Conservation (phyloP, 2,329 filamentous ascomycete species). For the Trichoderma citrinoviride region DNA sequence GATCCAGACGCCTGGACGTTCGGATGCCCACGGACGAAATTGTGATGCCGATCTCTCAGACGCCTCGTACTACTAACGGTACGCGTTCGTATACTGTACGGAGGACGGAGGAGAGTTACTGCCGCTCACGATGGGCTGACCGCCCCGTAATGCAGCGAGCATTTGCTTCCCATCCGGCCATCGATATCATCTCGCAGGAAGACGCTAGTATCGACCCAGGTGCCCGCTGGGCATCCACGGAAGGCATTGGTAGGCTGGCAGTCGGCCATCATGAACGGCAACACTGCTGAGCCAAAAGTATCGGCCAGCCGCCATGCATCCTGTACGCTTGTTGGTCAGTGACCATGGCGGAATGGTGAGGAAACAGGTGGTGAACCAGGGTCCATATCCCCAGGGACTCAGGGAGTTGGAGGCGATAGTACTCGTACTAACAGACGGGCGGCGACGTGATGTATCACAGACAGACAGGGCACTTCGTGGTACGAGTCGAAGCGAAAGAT, state of each 20-base stretch:
- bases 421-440: background rate
- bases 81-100: no score
- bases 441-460: background rate
- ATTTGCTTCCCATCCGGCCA: background rate
- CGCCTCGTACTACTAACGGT: background rate
- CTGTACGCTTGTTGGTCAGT: background rate
- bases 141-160: background rate
- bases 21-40: background rate
- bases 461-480: background rate
- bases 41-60: background rate
- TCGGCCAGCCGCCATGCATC: background rate
- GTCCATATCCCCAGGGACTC: background rate
- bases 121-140: background rate
- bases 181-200: background rate
- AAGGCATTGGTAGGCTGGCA: background rate
- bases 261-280: background rate
- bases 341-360: background rate
- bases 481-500: conserved; percentile 10
- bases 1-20: background rate
- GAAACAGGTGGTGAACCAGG: background rate
- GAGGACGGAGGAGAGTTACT: background rate
- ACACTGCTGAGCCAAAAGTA: background rate
- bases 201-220: background rate
- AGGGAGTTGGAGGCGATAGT: background rate
- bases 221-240: background rate